Conservation (phyloP, 768 basidiomycete genomes). For the Amanita pseudoporphyria region DNA sequence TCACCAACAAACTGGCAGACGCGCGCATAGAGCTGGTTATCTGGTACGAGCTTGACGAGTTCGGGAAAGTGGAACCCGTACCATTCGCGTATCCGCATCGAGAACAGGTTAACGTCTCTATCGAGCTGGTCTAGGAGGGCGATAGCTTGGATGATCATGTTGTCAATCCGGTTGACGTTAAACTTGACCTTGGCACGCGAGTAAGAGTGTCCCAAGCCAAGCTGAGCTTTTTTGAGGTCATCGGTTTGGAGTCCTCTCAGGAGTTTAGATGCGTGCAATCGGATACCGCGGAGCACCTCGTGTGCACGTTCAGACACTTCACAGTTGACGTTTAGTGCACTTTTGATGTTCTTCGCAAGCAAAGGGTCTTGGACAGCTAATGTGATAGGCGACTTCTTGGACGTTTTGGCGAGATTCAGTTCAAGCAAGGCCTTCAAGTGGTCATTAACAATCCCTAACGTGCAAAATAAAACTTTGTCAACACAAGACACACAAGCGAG, state of each 20-base stretch:
- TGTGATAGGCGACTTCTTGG: conserved; percentile 56
- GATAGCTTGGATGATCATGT: conserved; percentile 99
- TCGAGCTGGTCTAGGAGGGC: conserved; percentile 97
- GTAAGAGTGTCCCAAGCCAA: conserved; percentile 96
- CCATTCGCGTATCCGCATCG: conserved; percentile 98
- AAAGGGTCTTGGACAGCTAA: conserved; percentile 73
- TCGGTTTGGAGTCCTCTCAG: conserved; percentile 81
- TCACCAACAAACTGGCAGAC: conserved; percentile 82
- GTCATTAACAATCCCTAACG: conserved; percentile 73
- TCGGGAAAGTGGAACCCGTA: conserved; percentile 99
- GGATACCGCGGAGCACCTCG: conserved; percentile 87
- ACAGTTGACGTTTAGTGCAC: conserved; percentile 61
- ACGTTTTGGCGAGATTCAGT: conserved; percentile 73
- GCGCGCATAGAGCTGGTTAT: conserved; percentile 90
- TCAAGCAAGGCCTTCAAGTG: conserved; percentile 78
- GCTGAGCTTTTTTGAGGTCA: conserved; percentile 88
- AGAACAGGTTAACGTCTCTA: conserved; percentile 98
- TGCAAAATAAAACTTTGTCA: neutral
- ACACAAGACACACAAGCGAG: neutral
- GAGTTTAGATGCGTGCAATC: conserved; percentile 83
- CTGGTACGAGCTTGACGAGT: conserved; percentile 85
- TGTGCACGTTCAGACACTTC: conserved; percentile 73
- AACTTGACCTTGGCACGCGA: conserved; percentile 97
- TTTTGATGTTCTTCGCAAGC: conserved; percentile 71
- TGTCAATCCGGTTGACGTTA: conserved; percentile 92